Base-by-base conservation (phyloP, 352 stramenopile genomes). In the Phytophthora meadii region DNA sequence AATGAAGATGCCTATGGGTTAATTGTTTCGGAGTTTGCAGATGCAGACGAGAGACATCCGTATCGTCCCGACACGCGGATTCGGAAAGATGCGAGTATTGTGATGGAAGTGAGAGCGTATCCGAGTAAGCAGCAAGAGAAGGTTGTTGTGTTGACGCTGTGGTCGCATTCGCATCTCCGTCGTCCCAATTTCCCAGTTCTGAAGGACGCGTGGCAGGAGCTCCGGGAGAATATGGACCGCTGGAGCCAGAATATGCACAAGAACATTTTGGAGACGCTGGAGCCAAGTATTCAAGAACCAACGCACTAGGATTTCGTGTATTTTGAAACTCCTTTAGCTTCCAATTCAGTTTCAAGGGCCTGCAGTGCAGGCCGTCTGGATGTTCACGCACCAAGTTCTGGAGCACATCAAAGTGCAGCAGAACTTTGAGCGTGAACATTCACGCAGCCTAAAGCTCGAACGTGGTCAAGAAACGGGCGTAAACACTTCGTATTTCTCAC, bases 241-340 rank as follows among this genome's bases (percentile, higher is more conserved):
- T 80, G 68, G 64, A 70, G 68, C 49, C 68, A 79, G 53, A 77
- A 66, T 12, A 74, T 82, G 60, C 71, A 76, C 54, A 68, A 71
- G 24, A 74, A 51, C 15, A 63, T 82, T 36, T 54, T 72, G 48
- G 62, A 77, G 49, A 68, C 47, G 4, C 48, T 76, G n/a, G 41
- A 60, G 7, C 47, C 41, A 17, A 36, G n/a, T 19, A 46, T 65
- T 28, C 30, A 36, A 36, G 30, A 36, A 36, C 9, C 30, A 10
- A 8, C 30, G 9, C 30, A 36, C 8, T 36, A 36, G 30, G 14
- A 11, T 11, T 9, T 34, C 22, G 22, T 1, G 22, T 22, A 2
- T 22, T 22, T 22, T 22, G 22, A 22, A 22, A 19, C 19, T 19
- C 19, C 19, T 19, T 19, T 22, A 22, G 22, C 22, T 22, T 2